Percentiles rank a stretch among this genome's conserved stretches.
phyloP scores from a whole-genome alignment of 306 rosid species.

The Trichosanthes truncata region DNA sequence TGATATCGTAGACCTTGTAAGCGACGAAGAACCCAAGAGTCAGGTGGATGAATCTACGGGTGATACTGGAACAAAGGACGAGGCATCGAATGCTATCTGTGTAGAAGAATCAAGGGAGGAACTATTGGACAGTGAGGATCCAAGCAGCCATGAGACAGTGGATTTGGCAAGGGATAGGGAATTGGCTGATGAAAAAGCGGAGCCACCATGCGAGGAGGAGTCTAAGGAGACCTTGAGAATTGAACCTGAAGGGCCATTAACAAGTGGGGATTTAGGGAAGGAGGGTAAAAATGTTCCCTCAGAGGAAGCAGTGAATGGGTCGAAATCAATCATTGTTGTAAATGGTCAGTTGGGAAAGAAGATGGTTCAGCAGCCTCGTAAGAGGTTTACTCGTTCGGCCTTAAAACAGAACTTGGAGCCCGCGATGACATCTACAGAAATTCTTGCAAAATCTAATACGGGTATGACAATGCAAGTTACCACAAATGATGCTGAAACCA shows the following conservation, averaged over 20 bases:
- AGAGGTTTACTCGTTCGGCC: conserved; percentile 58
- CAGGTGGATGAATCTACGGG: conserved; percentile 16
- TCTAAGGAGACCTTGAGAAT: not conserved
- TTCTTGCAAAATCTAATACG: not conserved
- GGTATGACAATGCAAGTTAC: conserved; percentile 1
- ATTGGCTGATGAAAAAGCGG: conserved; percentile 8
- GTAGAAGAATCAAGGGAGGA: conserved; percentile 29
- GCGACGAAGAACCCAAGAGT: conserved; percentile 13
- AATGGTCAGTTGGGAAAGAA: not conserved
- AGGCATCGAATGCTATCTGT: conserved; percentile 5
- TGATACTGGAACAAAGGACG: conserved; percentile 6
- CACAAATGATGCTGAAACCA: conserved; percentile 7
- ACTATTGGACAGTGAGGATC: conserved; percentile 24
- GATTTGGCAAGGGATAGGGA: conserved; percentile 14
- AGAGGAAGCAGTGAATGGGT: not conserved
- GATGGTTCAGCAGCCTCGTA: conserved; percentile 21
- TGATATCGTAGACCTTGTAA: conserved; percentile 13
- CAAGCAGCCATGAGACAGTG: not conserved
- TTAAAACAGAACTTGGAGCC: conserved; percentile 32
- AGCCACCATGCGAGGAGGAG: not conserved
- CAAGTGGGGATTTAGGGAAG: not conserved
- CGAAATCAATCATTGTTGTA: not conserved
- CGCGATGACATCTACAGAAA: conserved; percentile 4
- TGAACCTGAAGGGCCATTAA: not conserved
- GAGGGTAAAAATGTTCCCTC: not conserved